Evolutionary conservation across 208 protist genomes (phyloP), one percentile per base, ranked within the genome.

Genomic region (Entamoeba invadens): DNA sequence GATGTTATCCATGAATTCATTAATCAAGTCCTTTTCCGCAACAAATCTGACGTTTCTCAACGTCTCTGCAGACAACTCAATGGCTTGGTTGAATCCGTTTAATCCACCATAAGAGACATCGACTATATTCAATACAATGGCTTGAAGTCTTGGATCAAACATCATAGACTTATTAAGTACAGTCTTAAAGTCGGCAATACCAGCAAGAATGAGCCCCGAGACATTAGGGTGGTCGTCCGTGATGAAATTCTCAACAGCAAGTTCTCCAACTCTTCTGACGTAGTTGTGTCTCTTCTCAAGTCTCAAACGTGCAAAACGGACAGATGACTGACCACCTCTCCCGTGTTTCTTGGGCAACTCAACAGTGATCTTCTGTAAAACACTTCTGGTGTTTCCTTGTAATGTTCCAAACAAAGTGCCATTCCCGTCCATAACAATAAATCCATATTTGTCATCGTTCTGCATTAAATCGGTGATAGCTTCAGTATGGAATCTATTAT

Each of bases 321-420:
- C 97, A 93, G 99, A 98, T 95, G 98, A 99, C 97, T 99, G 99
- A 96, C 99, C 99, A 97, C 99, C 99, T 94, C 98, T 72, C 50
- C 98, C 98, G 96, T 99, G 99, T 97, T 99, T 99, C 98, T 99
- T 99, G 25, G 99, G 99, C 35, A 99, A 97, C 93, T 99, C 99
- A 38, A 99, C 99, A 18, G 97, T 98, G 95, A 99, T 99, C 93
- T 98, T 98, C 93, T 99, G 98, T 0, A 99, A 96, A 92, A 99
- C 98, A 50, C 98, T 97, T 93, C 99, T 97, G 12, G 98, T 98
- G 96, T 98, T 99, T 51, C 99, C 99, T 93, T 96, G 97, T 2
- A 99, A 96, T 8, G 98, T 99, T 45, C 98, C 99, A 94, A 98
- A 99, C 8, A 99, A 96, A 31, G 96, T 94, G n/a, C 93, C 94